Evolutionary conservation across 2,329 filamentous ascomycete genomes (phyloP).

Genomic region (Calcarisporium arbuscula): DNA sequence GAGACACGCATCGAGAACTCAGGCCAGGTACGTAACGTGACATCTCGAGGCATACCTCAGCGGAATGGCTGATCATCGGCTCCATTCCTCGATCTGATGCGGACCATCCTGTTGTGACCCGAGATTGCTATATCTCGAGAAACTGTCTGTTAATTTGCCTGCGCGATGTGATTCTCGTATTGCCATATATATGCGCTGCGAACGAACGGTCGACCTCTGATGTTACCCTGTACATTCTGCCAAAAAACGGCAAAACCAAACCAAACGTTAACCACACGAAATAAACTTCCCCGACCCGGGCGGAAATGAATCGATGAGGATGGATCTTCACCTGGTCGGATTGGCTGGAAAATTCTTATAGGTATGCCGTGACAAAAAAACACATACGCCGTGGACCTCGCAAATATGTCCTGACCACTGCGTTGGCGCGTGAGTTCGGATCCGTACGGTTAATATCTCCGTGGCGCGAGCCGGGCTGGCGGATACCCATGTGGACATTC

Average conservation of each 20-base stretch:
- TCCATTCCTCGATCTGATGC: neutral
- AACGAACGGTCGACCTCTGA: neutral
- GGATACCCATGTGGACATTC: too few species aligned
- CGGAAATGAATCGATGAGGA: neutral
- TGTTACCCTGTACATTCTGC: conserved; percentile 1
- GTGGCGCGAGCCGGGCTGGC: too few species aligned
- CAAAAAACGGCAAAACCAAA: conserved; percentile 2
- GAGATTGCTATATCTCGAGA: too few species aligned
- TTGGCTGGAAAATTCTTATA: conserved; percentile 2
- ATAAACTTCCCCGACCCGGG: neutral
- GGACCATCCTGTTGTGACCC: too few species aligned
- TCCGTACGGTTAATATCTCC: too few species aligned
- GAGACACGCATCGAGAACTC: too few species aligned
- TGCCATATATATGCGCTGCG: neutral
- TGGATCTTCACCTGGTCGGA: neutral
- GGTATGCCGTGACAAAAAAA: conserved; percentile 5
- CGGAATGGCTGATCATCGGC: neutral
- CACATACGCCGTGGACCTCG: neutral
- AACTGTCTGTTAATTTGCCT: neutral
- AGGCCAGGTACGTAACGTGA: too few species aligned
- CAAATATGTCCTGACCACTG: conserved; percentile 2
- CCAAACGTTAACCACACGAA: neutral
- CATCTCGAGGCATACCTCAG: neutral
- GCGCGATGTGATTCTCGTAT: neutral
- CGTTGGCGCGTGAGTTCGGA: too few species aligned